Conservation (phyloP, 768 basidiomycete species). For the Cyclocybe aegerita region DNA sequence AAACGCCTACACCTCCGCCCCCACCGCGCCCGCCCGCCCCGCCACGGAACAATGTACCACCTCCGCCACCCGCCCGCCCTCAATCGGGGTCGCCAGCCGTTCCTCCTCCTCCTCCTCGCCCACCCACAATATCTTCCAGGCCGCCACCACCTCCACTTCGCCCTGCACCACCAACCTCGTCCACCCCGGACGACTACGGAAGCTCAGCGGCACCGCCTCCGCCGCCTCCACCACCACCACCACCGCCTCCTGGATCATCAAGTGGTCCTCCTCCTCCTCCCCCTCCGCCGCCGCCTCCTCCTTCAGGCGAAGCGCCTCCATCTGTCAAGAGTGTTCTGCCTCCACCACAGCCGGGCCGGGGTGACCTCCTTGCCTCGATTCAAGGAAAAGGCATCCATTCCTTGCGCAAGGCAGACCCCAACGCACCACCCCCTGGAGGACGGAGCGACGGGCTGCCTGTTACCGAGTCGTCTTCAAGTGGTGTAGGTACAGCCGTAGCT, state of each 20-base stretch:
- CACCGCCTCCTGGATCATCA: no score
- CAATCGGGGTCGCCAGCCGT: slow-evolving; percentile 5
- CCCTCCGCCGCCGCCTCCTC: slow-evolving; percentile 43
- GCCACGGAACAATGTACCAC: slow-evolving; percentile 18
- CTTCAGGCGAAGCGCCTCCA: slow-evolving; percentile 23
- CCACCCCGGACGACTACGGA: slow-evolving; percentile 15
- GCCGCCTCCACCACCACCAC: slow-evolving; percentile 35
- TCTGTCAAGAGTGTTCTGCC: slow-evolving; percentile 36
- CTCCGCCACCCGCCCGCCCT: slow-evolving; percentile 25
- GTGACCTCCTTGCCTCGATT: slow-evolving; percentile 74
- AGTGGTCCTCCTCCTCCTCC: slow-evolving; percentile 35
- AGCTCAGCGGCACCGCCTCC: slow-evolving; percentile 32
- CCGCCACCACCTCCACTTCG: slow-evolving; percentile 26
- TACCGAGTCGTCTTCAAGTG: slow-evolving; percentile 30
- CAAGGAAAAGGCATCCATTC: slow-evolving; percentile 76
- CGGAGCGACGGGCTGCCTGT: slow-evolving; percentile 31
- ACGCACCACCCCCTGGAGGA: slow-evolving; percentile 24
- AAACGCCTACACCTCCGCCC: slow-evolving; percentile 28
- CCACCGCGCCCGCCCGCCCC: slow-evolving; percentile 19
- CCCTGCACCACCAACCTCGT: slow-evolving; percentile 33
- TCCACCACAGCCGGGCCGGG: slow-evolving; percentile 58
- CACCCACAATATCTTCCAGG: slow-evolving; percentile 25
- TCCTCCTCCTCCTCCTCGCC: slow-evolving; percentile 15
- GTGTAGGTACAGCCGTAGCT: slow-evolving; percentile 33
- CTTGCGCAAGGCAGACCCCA: slow-evolving; percentile 59